These are phyloP conservation scores for Avena sativa DNA, from an alignment of 176 grass and related monocot genomes.

Conservation along the genomic window DNA sequence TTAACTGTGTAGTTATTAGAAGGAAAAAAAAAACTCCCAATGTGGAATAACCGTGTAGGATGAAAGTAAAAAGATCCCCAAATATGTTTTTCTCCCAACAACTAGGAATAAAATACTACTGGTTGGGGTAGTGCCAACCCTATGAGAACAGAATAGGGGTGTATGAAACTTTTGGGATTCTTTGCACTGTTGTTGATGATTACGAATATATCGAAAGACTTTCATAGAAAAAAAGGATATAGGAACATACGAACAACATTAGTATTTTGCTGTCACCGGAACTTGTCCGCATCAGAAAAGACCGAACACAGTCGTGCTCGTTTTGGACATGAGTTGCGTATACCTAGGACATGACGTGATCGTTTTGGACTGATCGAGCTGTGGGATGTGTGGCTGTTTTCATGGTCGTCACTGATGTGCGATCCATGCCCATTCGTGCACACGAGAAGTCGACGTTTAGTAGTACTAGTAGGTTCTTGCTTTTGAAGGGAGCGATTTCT, in stretches of 20 bases:
- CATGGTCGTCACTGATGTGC: not conserved
- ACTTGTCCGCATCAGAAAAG: slow-evolving; percentile 40
- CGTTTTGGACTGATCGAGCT: slow-evolving; percentile 4
- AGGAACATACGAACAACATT: not conserved
- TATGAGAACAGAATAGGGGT: slow-evolving; percentile 3
- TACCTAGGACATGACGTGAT: not conserved
- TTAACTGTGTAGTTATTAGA: slow-evolving; percentile 4
- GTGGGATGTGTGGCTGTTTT: not conserved
- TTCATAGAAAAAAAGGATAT: not conserved
- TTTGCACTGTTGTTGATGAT: too few relatives aligned
- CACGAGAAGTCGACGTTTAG: slow-evolving; percentile 17
- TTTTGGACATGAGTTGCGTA: not conserved
- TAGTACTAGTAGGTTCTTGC: not conserved
- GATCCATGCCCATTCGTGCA: not conserved
- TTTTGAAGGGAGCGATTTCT: slow-evolving; percentile 1
- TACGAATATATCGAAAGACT: not conserved
- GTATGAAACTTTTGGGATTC: not conserved
- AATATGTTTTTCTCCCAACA: not conserved
- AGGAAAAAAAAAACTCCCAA: not conserved
- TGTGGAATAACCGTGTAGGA: not conserved
- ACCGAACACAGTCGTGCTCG: not conserved
- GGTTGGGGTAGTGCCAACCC: not conserved
- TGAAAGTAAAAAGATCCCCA: not conserved
- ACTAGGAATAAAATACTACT: not conserved
- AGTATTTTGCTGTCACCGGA: not conserved